Percentiles rank a stretch among this genome's conserved stretches.
Evolutionary conservation across 768 basidiomycete genomes (phyloP).

Genomic region (Russula dissimulans): DNA sequence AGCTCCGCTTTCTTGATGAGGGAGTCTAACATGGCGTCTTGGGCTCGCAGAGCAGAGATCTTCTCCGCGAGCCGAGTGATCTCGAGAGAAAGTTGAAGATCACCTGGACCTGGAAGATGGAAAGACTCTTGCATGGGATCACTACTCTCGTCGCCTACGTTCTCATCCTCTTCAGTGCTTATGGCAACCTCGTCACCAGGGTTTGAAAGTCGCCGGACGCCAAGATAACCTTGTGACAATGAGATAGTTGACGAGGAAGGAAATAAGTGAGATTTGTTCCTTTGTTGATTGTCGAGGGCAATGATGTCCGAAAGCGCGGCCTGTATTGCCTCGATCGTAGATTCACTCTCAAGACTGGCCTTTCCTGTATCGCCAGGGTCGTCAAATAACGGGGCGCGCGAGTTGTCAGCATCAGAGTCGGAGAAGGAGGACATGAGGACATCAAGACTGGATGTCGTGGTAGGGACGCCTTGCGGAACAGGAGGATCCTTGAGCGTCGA

Average conservation of each 20-base stretch:
- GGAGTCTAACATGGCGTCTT: constrained; percentile 76
- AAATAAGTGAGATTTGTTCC: constrained; percentile 14
- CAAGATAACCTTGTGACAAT: neutral
- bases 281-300: constrained; percentile 58
- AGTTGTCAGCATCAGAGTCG: constrained; percentile 41
- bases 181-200: constrained; percentile 33
- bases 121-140: constrained; percentile 43
- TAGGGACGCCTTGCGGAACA: constrained; percentile 19
- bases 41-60: constrained; percentile 65
- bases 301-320: constrained; percentile 96
- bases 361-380: constrained; percentile 59
- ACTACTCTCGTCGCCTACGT: constrained; percentile 35
- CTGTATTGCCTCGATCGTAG: constrained; percentile 92
- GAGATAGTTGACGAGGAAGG: constrained; percentile 1
- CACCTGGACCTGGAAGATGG: constrained; percentile 78
- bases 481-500: constrained; percentile 5
- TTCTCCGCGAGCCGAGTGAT: constrained; percentile 72
- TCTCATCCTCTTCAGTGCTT: constrained; percentile 31
- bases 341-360: constrained; percentile 55
- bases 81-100: constrained; percentile 81
- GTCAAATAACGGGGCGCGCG: constrained; percentile 70
- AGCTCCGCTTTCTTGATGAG: constrained; percentile 93
- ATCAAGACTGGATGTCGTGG: constrained; percentile 53
- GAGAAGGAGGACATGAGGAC: constrained; percentile 70
- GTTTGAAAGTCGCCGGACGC: neutral